Percentiles rank a stretch among this genome's conserved stretches.
Conservation (phyloP, 306 rosid species). For the Vigna trinervia region DNA sequence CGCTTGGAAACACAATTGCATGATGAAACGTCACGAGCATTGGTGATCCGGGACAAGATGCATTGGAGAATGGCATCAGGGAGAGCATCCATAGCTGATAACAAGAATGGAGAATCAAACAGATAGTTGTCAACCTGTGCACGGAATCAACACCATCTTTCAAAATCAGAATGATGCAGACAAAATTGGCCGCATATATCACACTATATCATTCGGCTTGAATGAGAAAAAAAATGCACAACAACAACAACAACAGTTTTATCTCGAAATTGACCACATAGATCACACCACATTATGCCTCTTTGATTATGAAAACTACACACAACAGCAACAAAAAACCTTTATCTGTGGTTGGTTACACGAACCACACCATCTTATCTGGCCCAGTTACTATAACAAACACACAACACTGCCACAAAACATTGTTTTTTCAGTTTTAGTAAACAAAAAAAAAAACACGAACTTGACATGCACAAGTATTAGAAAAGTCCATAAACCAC, state of each 20-base stretch:
- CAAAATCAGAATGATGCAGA: not conserved
- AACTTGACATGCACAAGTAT: not conserved
- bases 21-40: slow-evolving; percentile 78
- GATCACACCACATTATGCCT: not conserved
- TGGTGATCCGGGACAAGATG: slow-evolving; percentile 69
- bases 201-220: not conserved
- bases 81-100: slow-evolving; percentile 72
- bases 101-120: slow-evolving; percentile 38
- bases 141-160: slow-evolving; percentile 14
- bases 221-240: too few relatives aligned
- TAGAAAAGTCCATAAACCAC: not conserved
- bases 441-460: not conserved
- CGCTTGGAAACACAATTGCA: slow-evolving; percentile 89
- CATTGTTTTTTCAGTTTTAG: not conserved
- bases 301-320: not conserved
- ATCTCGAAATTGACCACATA: not conserved
- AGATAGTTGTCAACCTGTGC: slow-evolving; percentile 23
- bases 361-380: not conserved
- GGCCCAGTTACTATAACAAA: not conserved
- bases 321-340: not conserved
- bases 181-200: not conserved
- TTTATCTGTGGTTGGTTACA: not conserved
- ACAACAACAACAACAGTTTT: not conserved
- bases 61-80: slow-evolving; percentile 87
- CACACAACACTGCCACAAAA: not conserved